Conservation (phyloP, 768 basidiomycete species). For the Lentinula raphanica region DNA sequence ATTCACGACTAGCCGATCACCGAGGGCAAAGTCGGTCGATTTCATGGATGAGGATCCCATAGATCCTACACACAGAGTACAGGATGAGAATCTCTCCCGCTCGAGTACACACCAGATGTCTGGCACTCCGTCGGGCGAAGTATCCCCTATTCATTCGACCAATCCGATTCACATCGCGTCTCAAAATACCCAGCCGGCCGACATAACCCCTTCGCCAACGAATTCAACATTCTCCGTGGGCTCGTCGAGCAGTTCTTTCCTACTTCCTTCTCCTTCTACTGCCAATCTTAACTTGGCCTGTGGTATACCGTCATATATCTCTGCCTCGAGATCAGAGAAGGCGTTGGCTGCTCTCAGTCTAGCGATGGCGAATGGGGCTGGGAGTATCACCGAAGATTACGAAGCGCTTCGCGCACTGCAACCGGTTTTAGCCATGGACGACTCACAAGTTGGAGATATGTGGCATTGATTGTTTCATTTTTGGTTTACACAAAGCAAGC, state of each 20-base stretch:
- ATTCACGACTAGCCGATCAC: conserved; percentile 13
- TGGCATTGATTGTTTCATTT: conserved; percentile 36
- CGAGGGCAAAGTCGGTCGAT: conserved; percentile 38
- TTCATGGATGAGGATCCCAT: conserved; percentile 34
- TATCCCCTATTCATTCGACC: conserved; percentile 20
- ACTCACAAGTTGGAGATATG: conserved; percentile 51
- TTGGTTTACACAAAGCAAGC: neutral
- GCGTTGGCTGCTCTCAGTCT: conserved; percentile 54
- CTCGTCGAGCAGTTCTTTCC: conserved; percentile 35
- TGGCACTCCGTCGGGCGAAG: conserved; percentile 28
- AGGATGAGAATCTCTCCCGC: conserved; percentile 23
- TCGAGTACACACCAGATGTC: conserved; percentile 25
- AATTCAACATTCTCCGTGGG: conserved; percentile 32
- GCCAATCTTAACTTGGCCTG: conserved; percentile 8
- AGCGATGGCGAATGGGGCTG: conserved; percentile 62
- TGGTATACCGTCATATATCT: conserved; percentile 12
- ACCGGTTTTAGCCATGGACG: conserved; percentile 26
- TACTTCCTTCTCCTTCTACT: conserved; percentile 14
- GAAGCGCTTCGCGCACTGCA: conserved; percentile 39
- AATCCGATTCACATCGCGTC: conserved; percentile 5
- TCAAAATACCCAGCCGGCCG: conserved; percentile 9
- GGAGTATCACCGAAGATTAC: conserved; percentile 50
- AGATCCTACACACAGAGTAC: conserved; percentile 19
- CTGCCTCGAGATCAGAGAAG: conserved; percentile 48
- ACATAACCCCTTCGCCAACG: conserved; percentile 27